phyloP scores from a whole-genome alignment of 768 basidiomycete genomes.

The Agaricus subrufescens region DNA sequence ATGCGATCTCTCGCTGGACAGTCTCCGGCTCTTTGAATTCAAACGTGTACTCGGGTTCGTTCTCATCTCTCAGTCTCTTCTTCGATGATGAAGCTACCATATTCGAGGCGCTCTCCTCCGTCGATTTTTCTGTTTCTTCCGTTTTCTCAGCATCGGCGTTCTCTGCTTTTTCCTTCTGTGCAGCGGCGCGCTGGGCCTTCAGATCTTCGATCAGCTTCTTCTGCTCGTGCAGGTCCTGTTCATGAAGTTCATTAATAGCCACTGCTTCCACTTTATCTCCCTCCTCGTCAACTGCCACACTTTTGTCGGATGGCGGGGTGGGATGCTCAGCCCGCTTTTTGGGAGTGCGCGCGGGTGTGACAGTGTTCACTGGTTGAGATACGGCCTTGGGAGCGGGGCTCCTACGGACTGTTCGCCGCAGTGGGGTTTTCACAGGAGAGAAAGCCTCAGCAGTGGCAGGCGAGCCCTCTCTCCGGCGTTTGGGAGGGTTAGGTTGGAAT shows the following conservation, averaged over 20 bases:
- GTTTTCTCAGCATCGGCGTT: slow-evolving; percentile 16
- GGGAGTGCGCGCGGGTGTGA: slow-evolving; percentile 20
- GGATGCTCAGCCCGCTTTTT: slow-evolving; percentile 31
- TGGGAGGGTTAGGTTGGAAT: slow-evolving; percentile 42
- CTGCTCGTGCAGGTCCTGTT: slow-evolving; percentile 74
- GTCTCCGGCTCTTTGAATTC: slow-evolving; percentile 67
- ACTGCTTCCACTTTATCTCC: slow-evolving; percentile 50
- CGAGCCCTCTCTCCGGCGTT: slow-evolving; percentile 64
- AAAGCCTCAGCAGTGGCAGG: slow-evolving; percentile 27
- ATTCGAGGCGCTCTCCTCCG: slow-evolving; percentile 32
- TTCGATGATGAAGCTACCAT: slow-evolving; percentile 18
- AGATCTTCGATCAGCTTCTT: slow-evolving; percentile 69
- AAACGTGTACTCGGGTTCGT: slow-evolving; percentile 47
- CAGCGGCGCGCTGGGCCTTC: slow-evolving; percentile 55
- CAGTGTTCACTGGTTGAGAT: slow-evolving; percentile 8
- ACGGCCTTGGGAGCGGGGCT: slow-evolving; percentile 13
- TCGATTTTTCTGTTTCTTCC: slow-evolving; percentile 21
- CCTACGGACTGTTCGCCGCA: slow-evolving; percentile 15
- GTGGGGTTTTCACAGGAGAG: slow-evolving; percentile 9
- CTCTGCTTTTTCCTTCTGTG: slow-evolving; percentile 1
- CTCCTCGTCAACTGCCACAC: slow-evolving; percentile 58
- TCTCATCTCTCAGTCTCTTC: slow-evolving; percentile 53
- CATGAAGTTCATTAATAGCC: slow-evolving; percentile 55
- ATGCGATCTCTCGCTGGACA: slow-evolving; percentile 44
- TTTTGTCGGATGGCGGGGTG: slow-evolving; percentile 46